These are phyloP conservation scores for Cladobotryum mycophilum DNA, from an alignment of 2,329 filamentous ascomycete genomes.

Conservation along the genomic window DNA sequence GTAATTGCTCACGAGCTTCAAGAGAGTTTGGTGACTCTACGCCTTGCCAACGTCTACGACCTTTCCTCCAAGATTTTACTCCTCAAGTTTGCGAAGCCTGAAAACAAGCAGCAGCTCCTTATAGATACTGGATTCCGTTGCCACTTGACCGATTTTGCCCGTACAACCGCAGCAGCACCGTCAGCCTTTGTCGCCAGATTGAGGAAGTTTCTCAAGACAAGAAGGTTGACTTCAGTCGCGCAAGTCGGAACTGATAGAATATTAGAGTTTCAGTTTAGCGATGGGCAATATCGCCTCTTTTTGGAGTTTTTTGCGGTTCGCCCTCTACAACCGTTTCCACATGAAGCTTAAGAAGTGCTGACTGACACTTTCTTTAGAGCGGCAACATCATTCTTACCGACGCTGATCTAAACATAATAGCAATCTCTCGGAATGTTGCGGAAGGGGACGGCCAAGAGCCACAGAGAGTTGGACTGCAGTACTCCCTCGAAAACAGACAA, in stretches of 20 bases:
- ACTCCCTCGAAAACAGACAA: constrained; percentile 75
- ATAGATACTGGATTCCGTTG: constrained; percentile 95
- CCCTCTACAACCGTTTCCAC: background rate
- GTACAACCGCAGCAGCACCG: constrained; percentile 76
- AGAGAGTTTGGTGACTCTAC: constrained; percentile 65
- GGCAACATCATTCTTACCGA: constrained; percentile 95
- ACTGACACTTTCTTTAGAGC: constrained; percentile 36
- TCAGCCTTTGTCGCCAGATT: constrained; percentile 80
- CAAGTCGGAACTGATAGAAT: constrained; percentile 93
- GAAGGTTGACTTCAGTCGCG: constrained; percentile 69
- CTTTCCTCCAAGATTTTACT: constrained; percentile 92
- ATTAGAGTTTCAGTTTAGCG: constrained; percentile 86
- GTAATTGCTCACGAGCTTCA: constrained; percentile 93
- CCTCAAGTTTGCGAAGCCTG: constrained; percentile 88
- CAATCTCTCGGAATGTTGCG: constrained; percentile 71
- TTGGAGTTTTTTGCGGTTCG: constrained; percentile 83
- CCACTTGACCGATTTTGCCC: constrained; percentile 85
- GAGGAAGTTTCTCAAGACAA: constrained; percentile 81
- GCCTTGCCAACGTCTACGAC: constrained; percentile 92
- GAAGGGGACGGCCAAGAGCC: constrained; percentile 81
- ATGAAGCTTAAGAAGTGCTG: background rate
- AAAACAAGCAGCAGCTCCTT: constrained; percentile 81
- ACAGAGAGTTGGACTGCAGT: constrained; percentile 68
- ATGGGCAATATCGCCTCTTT: constrained; percentile 81
- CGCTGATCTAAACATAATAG: constrained; percentile 71